A percentile compares a stretch with the other conserved stretches of the same genome.
Evolutionary conservation across 768 basidiomycete genomes (phyloP).

Genomic region (Phanerodontia chrysosporium): DNA sequence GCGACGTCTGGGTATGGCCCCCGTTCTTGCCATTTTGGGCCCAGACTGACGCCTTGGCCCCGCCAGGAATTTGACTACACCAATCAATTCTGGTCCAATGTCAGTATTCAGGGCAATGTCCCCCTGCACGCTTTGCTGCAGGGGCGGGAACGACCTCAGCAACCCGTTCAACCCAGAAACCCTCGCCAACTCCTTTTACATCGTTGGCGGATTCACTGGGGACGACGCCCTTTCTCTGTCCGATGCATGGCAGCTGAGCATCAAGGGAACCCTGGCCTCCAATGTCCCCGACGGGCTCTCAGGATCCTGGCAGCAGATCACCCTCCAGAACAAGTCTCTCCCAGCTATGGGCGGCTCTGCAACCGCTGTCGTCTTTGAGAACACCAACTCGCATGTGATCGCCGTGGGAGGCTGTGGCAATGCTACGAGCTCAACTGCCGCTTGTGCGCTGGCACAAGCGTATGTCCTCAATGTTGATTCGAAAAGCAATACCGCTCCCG

Average conservation of each 20-base stretch:
- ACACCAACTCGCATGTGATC: slow-evolving; percentile 32
- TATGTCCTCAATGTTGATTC: slow-evolving; percentile 49
- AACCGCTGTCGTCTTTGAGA: slow-evolving; percentile 49
- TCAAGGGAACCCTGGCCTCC: slow-evolving; percentile 69
- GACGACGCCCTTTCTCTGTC: slow-evolving; percentile 43
- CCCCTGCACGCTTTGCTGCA: slow-evolving; percentile 65
- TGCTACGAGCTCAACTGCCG: slow-evolving; percentile 25
- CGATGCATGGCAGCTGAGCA: slow-evolving; percentile 65
- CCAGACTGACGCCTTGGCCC: slow-evolving; percentile 3
- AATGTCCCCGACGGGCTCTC: slow-evolving; percentile 49
- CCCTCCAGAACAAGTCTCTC: slow-evolving; percentile 29
- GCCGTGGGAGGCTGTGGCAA: slow-evolving; percentile 58
- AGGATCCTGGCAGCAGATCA: slow-evolving; percentile 58
- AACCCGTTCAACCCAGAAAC: slow-evolving; percentile 36
- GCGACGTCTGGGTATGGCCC: slow-evolving; percentile 68
- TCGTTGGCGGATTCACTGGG: slow-evolving; percentile 66
- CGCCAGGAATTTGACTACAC: slow-evolving; percentile 72
- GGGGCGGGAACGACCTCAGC: slow-evolving; percentile 70
- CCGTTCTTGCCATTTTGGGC: slow-evolving; percentile 9
- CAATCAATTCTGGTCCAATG: slow-evolving; percentile 72
- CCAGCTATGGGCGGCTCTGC: slow-evolving; percentile 47
- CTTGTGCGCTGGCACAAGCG: slow-evolving; percentile 58
- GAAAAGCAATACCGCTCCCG: slow-evolving; percentile 34
- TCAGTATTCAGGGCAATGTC: slow-evolving; percentile 44
- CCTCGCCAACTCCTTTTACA: slow-evolving; percentile 70